These are phyloP conservation scores for Lomentospora prolificans DNA, from an alignment of 2,329 filamentous ascomycete genomes.

Conservation along the genomic window DNA sequence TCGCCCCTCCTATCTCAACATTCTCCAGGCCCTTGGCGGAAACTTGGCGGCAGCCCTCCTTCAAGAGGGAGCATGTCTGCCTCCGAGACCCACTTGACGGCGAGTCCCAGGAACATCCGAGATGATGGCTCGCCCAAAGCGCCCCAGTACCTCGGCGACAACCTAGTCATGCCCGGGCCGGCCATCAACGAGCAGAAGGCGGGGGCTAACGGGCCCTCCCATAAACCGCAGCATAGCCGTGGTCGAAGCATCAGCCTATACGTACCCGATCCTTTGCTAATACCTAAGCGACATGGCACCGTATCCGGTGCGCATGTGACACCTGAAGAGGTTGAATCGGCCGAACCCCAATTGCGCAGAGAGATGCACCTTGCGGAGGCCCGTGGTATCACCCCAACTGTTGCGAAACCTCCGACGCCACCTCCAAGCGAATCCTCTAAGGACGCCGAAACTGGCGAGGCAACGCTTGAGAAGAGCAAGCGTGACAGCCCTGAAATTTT, in stretches of 20 bases:
- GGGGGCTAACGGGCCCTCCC: background rate
- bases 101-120: constrained; percentile 35
- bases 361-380: constrained; percentile 74
- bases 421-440: constrained; percentile 66
- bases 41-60: constrained; percentile 34
- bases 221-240: constrained; percentile 40
- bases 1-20: constrained; percentile 60
- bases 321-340: constrained; percentile 25
- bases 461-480: constrained; percentile 30
- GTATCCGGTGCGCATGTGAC: constrained; percentile 53
- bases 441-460: constrained; percentile 29
- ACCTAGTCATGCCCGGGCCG: background rate
- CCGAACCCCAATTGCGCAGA: constrained; percentile 49
- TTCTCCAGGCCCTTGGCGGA: constrained; percentile 58
- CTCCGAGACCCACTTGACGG: constrained; percentile 25
- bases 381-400: constrained; percentile 55
- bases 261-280: constrained; percentile 58
- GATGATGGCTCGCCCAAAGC: constrained; percentile 37
- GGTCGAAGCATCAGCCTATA: constrained; percentile 89
- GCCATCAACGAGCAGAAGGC: background rate
- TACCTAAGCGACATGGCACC: constrained; percentile 63
- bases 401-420: constrained; percentile 65
- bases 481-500: constrained; percentile 51
- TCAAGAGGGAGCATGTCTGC: constrained; percentile 34
- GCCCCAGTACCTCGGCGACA: constrained; percentile 31